Base-by-base conservation (phyloP, 352 stramenopile species). In the Peronosclerospora sorghi region DNA sequence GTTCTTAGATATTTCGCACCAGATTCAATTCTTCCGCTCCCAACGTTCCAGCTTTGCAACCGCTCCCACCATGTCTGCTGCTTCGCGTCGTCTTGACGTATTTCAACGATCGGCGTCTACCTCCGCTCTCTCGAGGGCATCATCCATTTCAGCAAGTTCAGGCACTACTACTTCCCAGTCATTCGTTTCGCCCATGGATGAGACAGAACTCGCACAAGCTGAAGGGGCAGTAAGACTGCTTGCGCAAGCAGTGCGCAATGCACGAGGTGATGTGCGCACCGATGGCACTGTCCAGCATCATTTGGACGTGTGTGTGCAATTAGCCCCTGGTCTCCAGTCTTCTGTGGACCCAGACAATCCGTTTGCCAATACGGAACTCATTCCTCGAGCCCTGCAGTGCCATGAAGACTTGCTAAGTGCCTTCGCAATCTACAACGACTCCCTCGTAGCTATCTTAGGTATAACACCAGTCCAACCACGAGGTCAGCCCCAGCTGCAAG, bases 341-440 rank as follows among this genome's bases (percentile, higher is more conserved):
- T 65, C 61, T 8, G 61, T 51, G 15, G 49, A 71, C 39, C 24
- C 68, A 17, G 61, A 68, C 15, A 67, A 65, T 24, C 61, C 61
- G n/a, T 71, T 71, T 42, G 57, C 48, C 1, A 45, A 68, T 21
- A 40, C 48, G 1, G 61, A 71, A 18, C 58, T 71, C 41, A 55
- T 71, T 24, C 61, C 61, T 26, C 61, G 57, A 28, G 61, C 57
- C 4, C 56, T 71, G 53, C 61, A 71, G 47, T 67, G 57, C 32
- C 53, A 62, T 42, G 61, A 71, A 36, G 61, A 71, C 43, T 38
- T 71, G 13, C 57, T 62, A 21, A 54, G 53, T 15, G 50, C 47
- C n/a, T 42, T 71, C 3, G 47, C 54, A 13, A 48, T 65, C 38
- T 71, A 68, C 37, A 71, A 71, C 40, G 61, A 71, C 46, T 51